These are phyloP conservation scores for Articulospora tetracladia DNA, from an alignment of 495 filamentous ascomycete species.

Conservation along the genomic window DNA sequence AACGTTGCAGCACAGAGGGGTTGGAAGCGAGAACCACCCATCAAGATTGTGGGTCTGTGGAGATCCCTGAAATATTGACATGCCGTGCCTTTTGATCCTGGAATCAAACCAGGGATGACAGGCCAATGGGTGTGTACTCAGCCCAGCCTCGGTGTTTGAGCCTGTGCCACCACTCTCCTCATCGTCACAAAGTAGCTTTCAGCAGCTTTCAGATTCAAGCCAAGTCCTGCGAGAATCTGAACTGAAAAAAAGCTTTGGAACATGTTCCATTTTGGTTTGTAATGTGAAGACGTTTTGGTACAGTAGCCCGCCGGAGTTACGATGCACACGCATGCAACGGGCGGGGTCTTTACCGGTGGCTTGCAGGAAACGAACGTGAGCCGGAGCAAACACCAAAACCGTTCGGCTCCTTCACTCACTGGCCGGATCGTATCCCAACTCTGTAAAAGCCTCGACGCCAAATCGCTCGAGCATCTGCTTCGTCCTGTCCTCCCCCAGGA, in stretches of 20 bases:
- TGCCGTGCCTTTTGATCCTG: neutral
- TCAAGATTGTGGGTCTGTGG: neutral
- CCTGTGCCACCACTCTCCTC: neutral
- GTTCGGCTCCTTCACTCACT: neutral
- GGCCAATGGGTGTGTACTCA: neutral
- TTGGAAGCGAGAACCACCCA: neutral
- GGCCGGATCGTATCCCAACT: slow-evolving; percentile 33
- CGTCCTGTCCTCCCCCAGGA: slow-evolving; percentile 28
- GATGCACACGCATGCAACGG: neutral
- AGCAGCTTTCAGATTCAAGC: neutral
- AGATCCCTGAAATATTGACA: neutral
- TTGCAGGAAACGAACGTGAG: neutral
- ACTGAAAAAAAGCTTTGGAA: too few relatives aligned
- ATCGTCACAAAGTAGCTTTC: neutral
- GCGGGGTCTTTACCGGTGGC: neutral
- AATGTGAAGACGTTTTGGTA: too few relatives aligned
- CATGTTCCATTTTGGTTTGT: too few relatives aligned
- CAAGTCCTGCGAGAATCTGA: too few relatives aligned
- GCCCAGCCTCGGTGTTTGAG: neutral
- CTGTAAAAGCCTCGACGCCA: slow-evolving; percentile 37
- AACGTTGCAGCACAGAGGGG: neutral
- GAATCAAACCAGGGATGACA: neutral
- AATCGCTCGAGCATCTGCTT: slow-evolving; percentile 25
- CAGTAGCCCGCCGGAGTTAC: too few relatives aligned
- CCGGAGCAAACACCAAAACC: neutral